Conservation (phyloP, 306 rosid species). For the Boehmeria nivea region DNA sequence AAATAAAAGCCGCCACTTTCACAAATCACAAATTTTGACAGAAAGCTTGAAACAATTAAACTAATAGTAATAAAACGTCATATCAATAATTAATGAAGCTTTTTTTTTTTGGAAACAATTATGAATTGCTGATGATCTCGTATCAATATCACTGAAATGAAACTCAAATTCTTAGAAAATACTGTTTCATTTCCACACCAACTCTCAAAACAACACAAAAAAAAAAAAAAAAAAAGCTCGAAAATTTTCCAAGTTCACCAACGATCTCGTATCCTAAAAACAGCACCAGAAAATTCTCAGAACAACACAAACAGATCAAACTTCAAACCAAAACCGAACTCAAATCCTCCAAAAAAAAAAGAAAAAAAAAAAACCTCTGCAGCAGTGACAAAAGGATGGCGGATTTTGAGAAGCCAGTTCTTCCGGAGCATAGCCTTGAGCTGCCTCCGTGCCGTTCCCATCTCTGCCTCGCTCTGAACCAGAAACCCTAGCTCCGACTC, state of each 20-base stretch:
- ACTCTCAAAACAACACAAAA: not conserved
- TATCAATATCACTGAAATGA: not conserved
- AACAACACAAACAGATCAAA: not conserved
- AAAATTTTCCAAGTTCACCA: not conserved
- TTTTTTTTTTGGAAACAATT: not conserved
- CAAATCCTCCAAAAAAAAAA: not conserved
- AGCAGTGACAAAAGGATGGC: slow-evolving; percentile 71
- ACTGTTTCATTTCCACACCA: too few relatives aligned
- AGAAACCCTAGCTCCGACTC: slow-evolving; percentile 6
- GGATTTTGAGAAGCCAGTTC: slow-evolving; percentile 93
- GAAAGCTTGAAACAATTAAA: not conserved
- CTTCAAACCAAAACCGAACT: not conserved
- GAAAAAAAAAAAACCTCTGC: slow-evolving; percentile 55
- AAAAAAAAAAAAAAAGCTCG: not conserved
- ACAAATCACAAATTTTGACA: not conserved
- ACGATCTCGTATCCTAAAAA: not conserved
- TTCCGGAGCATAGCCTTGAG: slow-evolving; percentile 85
- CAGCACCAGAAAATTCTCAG: not conserved
- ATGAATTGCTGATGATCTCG: not conserved
- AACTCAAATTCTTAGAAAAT: too few relatives aligned
- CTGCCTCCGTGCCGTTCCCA: slow-evolving; percentile 72
- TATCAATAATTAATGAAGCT: too few relatives aligned
- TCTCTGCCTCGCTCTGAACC: slow-evolving; percentile 20
- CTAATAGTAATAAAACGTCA: too few relatives aligned
- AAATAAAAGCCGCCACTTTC: too few relatives aligned